Evolutionary conservation across 176 grass and related monocot species (phyloP), one percentile per base, ranked within the genome.

Genomic region (Secale cereale): DNA sequence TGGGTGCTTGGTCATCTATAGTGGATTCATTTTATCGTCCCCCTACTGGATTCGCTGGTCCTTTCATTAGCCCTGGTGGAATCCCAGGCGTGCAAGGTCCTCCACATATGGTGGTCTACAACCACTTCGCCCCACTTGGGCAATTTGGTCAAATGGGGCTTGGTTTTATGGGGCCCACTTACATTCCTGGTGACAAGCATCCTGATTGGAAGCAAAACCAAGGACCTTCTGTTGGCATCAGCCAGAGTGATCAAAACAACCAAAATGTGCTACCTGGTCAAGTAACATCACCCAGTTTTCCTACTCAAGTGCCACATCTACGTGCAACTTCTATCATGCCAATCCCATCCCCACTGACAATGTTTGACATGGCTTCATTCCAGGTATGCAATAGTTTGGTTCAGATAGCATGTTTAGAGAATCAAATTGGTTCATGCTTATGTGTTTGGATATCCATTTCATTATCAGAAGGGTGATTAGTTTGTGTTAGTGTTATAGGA

Each of bases 31-130:
- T 96, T 76, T 99, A 99, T 88, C 79, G 76, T 20, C 93, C 93
- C 64, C 87, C 95, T 65, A 72, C 91, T 84, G 97, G 93, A 32
- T 99, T 92, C 36, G 78, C 87, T 92, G 87, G 91, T 50, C 91
- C 96, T 45, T 98, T 98, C 76, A 92, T 99, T 43, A 87, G 84
- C 56, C 97, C 97, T 48, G 97, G 97, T 88, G 93, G 90, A 56
- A 94, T 95, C 59, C 90, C 93, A 60, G 93, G 93, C 3, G 41
- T 99, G 86, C 93, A 99, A 85, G 94, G 86, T 75, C 97, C 93
- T 71, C 93, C 91, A 35, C 93, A 95, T 85, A 99, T 99, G 97
- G 83, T 99, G 40, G 90, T 99, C 35, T 99, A 99, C 85, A 99
- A 96, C 66, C 97, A 99, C 79, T 99, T 99, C 13, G 77, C 93